Percentiles rank a stretch among this genome's conserved stretches.
Evolutionary conservation across 1,284 basidiomycete species (phyloP).

Genomic region (Melampsora larici-populina): DNA sequence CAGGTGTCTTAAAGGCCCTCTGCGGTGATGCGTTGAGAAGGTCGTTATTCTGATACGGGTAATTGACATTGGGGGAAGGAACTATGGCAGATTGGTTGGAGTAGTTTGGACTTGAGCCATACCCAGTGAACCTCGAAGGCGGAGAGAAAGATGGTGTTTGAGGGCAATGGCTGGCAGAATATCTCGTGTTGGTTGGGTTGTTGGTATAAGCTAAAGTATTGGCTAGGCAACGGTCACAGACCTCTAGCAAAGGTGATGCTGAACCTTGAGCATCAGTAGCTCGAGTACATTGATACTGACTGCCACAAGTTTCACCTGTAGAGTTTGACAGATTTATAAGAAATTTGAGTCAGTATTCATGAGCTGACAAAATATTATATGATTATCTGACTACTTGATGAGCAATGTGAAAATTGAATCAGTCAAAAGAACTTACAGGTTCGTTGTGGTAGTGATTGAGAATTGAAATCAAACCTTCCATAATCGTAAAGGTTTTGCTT

Average conservation of each 20-base stretch:
- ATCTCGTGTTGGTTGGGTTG: not conserved
- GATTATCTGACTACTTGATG: not conserved
- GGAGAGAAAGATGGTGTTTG: not conserved
- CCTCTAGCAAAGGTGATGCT: not conserved
- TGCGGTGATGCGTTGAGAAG: not conserved
- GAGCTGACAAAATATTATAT: not conserved
- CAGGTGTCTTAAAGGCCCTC: not conserved
- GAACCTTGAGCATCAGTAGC: not conserved
- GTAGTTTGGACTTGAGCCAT: not conserved
- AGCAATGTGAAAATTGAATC: not conserved
- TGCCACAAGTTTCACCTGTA: constrained; percentile 1
- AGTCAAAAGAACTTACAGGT: not conserved
- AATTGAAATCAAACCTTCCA: not conserved
- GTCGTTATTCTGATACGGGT: not conserved
- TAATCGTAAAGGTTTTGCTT: not conserved
- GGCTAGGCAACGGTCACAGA: not conserved
- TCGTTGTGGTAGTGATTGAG: not conserved
- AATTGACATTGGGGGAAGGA: not conserved
- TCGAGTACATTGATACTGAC: not conserved
- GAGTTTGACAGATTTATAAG: not conserved
- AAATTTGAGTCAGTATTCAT: not conserved
- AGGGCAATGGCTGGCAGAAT: not conserved
- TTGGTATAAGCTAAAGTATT: not conserved
- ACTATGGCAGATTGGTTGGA: not conserved
- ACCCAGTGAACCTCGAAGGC: not conserved